A percentile compares a stretch with the other conserved stretches of the same genome.
phyloP scores from a whole-genome alignment of 2,329 filamentous ascomycete genomes.

The Mycocentrospora acerina region DNA sequence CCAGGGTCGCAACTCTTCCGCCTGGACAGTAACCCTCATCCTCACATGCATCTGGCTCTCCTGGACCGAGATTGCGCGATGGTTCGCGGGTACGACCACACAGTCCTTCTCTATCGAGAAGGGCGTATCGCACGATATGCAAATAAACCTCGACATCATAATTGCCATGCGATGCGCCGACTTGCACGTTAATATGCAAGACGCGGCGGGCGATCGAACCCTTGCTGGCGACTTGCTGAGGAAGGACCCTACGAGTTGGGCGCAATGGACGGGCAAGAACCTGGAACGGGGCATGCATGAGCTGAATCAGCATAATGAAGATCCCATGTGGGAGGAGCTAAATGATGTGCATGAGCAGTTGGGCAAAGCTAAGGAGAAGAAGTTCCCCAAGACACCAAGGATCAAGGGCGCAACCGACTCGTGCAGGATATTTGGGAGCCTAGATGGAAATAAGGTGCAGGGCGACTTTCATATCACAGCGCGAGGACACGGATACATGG shows the following conservation, averaged over 20 bases:
- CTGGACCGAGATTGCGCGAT: conserved; percentile 74
- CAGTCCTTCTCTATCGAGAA: conserved; percentile 95
- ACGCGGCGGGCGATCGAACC: conserved; percentile 89
- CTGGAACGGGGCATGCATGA: conserved; percentile 54
- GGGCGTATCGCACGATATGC: conserved; percentile 80
- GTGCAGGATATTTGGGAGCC: conserved; percentile 84
- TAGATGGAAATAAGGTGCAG: conserved; percentile 95
- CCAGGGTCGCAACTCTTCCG: conserved; percentile 80
- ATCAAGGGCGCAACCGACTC: conserved; percentile 64
- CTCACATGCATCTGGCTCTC: conserved; percentile 73
- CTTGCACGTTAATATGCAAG: conserved; percentile 95
- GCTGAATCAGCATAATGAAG: conserved; percentile 44
- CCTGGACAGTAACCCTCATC: conserved; percentile 86
- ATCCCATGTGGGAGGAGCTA: conserved; percentile 60
- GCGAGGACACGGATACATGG: conserved; percentile 89
- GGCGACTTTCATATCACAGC: conserved; percentile 98
- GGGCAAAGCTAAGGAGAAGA: conserved; percentile 66
- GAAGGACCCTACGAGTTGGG: conserved; percentile 78
- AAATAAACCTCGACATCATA: conserved; percentile 95
- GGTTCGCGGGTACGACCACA: conserved; percentile 80
- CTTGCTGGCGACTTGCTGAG: conserved; percentile 73
- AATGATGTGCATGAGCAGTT: conserved; percentile 93
- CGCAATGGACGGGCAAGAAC: conserved; percentile 73
- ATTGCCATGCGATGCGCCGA: conserved; percentile 84
- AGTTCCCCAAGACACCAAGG: conserved; percentile 72